Evolutionary conservation across 1,284 basidiomycete species (phyloP), one percentile per base, ranked within the genome.

Genomic region (Lentinula novae-zelandiae): DNA sequence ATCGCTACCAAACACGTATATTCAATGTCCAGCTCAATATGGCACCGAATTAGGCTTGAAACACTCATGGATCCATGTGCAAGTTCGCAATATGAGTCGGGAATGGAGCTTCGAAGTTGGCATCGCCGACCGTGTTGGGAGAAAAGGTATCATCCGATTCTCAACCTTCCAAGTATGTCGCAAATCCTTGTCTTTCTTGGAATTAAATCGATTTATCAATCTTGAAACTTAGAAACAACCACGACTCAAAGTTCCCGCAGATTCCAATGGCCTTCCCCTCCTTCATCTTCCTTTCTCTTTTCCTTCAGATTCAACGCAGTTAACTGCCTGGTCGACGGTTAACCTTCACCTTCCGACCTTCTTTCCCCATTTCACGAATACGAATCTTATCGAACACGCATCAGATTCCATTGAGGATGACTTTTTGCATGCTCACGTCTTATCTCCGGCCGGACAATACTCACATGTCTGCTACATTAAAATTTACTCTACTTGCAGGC

Each of bases 81-180:
- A 95, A 72, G 81, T 90, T 50, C 82, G 87, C 51, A 79, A 85
- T 64, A 65, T 94, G 63, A 84, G 83, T 20, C 78, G 84, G 61
- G 84, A 86, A 57, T 88, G 90, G 83, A 81, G 84, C 7, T 84
- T 94, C 66, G 91, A 95, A 72, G 75, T 94, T 15, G 92, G 92
- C 1, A 67, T 95, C 13, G 82, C 84, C 39, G 92, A 95, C 75
- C 76, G 77, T 52, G 69, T 71, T 5, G 85, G 86, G 5, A 76
- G 80, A 63, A 76, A 77, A 62, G 92, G 90, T 0, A 72, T 82
- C 38, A 70, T 94, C 27, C 78, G 92, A 31, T 81, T 86, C 62
- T 93, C 92, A 22, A 93, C 89, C 12, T 94, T 93, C 68, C 91
- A 93, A 86, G 91, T 92, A 69, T 71, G 71, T 71, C 58, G 33